These are phyloP conservation scores for Phoenix dactylifera DNA, from an alignment of 176 grass and related monocot species.

Conservation along the genomic window DNA sequence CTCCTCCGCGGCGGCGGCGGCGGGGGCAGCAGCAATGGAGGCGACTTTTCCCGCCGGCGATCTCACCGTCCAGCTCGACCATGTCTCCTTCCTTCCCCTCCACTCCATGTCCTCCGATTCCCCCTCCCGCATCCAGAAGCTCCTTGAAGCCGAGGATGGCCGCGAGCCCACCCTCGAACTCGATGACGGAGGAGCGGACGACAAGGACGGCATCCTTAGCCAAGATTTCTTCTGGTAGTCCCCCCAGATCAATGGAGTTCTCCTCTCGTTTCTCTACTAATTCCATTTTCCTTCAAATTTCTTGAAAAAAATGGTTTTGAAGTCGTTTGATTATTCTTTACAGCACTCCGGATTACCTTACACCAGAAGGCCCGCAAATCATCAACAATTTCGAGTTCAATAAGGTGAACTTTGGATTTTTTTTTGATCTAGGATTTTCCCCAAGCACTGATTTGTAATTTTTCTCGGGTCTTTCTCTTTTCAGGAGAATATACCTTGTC, in stretches of 20 bases:
- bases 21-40: background rate
- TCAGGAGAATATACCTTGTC: conserved; percentile 80
- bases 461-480: background rate
- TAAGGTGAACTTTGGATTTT: conserved; percentile 32
- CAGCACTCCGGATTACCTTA: conserved; percentile 95
- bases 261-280: background rate
- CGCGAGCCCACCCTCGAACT: conserved; percentile 4
- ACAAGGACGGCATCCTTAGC: conserved; percentile 81
- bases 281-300: background rate
- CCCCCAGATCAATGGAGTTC: background rate
- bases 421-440: background rate
- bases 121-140: conserved; percentile 38
- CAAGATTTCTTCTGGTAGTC: conserved; percentile 93
- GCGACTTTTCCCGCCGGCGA: conserved; percentile 33
- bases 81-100: conserved; percentile 40
- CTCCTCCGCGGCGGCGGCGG: background rate
- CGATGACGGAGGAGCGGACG: conserved; percentile 40
- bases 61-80: conserved; percentile 59
- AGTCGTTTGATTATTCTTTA: background rate
- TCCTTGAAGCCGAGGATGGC: conserved; percentile 31
- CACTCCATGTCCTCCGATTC: conserved; percentile 1
- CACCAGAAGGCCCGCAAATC: conserved; percentile 58
- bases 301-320: background rate
- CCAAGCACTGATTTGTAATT: conserved; percentile 4
- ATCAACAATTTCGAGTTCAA: conserved; percentile 36